Conservation (phyloP, 371 early-diverging fungal genomes). For the Umbelopsis sp. region DNA sequence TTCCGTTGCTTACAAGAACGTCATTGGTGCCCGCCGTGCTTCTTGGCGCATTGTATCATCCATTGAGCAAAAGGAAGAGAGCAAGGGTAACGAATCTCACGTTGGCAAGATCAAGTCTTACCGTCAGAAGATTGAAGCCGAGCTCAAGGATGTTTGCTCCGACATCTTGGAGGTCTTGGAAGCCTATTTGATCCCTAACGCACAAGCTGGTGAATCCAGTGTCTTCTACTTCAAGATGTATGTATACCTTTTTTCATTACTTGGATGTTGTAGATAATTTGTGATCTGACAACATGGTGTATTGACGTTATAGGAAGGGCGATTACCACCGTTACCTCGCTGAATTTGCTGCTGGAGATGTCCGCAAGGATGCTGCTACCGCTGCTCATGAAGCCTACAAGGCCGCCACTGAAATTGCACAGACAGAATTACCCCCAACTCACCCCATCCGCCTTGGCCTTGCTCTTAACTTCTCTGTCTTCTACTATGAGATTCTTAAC, state of each 20-base stretch:
- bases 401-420: constrained; percentile 94
- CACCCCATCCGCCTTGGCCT: constrained; percentile 99
- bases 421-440: constrained; percentile 93
- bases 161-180: constrained; percentile 95
- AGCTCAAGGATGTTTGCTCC: constrained; percentile 93
- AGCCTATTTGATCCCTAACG: constrained; percentile 85
- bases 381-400: constrained; percentile 96
- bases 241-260: constrained; percentile 25
- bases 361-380: constrained; percentile 87
- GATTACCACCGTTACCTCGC: constrained; percentile 99
- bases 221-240: constrained; percentile 99
- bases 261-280: constrained; percentile 10
- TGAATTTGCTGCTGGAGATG: constrained; percentile 91
- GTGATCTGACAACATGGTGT: neutral
- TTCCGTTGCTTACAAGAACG: constrained; percentile 99
- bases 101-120: constrained; percentile 91
- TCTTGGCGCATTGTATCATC: constrained; percentile 99
- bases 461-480: constrained; percentile 99
- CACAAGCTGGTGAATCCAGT: constrained; percentile 92
- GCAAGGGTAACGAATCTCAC: constrained; percentile 86
- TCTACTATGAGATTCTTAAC: constrained; percentile 99
- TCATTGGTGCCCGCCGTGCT: constrained; percentile 98
- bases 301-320: constrained; percentile 78
- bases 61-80: constrained; percentile 98
- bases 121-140: constrained; percentile 91